phyloP scores from a whole-genome alignment of 257 asterid species.

The Solanum pennellii region DNA sequence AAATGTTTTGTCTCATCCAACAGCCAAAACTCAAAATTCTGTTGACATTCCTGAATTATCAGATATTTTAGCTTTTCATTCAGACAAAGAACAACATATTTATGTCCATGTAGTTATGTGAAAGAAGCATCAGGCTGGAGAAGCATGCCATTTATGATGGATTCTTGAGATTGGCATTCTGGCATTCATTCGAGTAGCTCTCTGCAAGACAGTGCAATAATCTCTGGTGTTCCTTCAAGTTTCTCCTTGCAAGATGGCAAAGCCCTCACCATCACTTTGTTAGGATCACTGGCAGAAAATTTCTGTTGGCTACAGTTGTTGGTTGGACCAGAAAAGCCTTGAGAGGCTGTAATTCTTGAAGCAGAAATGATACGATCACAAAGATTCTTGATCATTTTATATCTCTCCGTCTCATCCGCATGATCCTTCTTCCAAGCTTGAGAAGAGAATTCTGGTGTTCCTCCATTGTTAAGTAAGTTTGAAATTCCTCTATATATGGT shows the following conservation, averaged over 20 bases:
- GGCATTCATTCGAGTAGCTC: conserved; percentile 9
- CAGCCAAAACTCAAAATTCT: conserved; percentile 16
- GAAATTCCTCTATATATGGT: neutral
- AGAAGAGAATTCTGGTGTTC: conserved; percentile 36
- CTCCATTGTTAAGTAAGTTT: conserved; percentile 20
- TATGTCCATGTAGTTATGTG: neutral
- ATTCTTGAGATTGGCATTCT: neutral
- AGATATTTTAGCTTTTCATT: neutral
- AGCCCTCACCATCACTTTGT: conserved; percentile 29
- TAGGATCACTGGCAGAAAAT: conserved; percentile 30
- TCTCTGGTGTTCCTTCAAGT: conserved; percentile 1
- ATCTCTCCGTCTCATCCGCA: conserved; percentile 68
- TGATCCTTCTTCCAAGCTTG: conserved; percentile 39
- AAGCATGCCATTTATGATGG: conserved; percentile 6
- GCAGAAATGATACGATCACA: conserved; percentile 68
- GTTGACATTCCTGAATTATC: conserved; percentile 21
- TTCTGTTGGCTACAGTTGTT: conserved; percentile 14
- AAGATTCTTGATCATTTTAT: conserved; percentile 70
- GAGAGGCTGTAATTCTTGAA: conserved; percentile 38
- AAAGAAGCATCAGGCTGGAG: neutral
- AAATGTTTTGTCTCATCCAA: conserved; percentile 32
- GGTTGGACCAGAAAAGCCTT: conserved; percentile 29
- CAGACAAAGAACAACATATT: neutral
- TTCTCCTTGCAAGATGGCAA: conserved; percentile 16
- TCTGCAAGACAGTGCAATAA: conserved; percentile 1